phyloP scores from a whole-genome alignment of 2,329 filamentous ascomycete genomes.

The Colletotrichum theobromicola region DNA sequence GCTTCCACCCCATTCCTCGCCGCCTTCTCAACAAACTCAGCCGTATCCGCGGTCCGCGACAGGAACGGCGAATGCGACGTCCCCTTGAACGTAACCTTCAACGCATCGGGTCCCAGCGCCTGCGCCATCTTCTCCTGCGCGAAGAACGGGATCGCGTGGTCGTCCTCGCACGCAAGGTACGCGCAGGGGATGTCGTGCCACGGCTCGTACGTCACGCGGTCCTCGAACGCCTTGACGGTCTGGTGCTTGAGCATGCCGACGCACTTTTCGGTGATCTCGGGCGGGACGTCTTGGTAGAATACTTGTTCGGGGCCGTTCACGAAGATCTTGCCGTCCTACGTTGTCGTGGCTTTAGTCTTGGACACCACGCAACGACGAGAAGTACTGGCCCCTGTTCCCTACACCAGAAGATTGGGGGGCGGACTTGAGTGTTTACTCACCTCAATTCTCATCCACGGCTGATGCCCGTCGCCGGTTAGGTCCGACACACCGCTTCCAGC shows the following conservation, averaged over 20 bases:
- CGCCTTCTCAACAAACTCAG: background rate
- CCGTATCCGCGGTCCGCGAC: background rate
- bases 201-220: slow-evolving; percentile 25
- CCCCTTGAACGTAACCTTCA: background rate
- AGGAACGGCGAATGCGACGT: slow-evolving; percentile 9
- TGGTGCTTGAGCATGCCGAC: slow-evolving; percentile 3
- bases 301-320: background rate
- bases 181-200: slow-evolving; percentile 29
- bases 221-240: slow-evolving; percentile 20
- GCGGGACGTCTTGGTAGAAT: slow-evolving; percentile 28
- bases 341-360: too few relatives aligned
- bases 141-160: slow-evolving; percentile 24
- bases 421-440: slow-evolving; percentile 2
- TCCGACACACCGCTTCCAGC: slow-evolving; percentile 25
- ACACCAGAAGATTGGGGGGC: background rate
- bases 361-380: too few relatives aligned
- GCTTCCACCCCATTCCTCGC: background rate
- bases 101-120: background rate
- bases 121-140: slow-evolving; percentile 24
- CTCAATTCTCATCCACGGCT: slow-evolving; percentile 29
- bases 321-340: background rate
- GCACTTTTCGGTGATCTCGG: background rate
- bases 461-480: slow-evolving; percentile 16
- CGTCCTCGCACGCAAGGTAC: slow-evolving; percentile 29
- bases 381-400: too few relatives aligned